Percentiles rank a stretch among this genome's conserved stretches.
Evolutionary conservation across 2,329 filamentous ascomycete species (phyloP).

Genomic region (Curvularia verruculosa): DNA sequence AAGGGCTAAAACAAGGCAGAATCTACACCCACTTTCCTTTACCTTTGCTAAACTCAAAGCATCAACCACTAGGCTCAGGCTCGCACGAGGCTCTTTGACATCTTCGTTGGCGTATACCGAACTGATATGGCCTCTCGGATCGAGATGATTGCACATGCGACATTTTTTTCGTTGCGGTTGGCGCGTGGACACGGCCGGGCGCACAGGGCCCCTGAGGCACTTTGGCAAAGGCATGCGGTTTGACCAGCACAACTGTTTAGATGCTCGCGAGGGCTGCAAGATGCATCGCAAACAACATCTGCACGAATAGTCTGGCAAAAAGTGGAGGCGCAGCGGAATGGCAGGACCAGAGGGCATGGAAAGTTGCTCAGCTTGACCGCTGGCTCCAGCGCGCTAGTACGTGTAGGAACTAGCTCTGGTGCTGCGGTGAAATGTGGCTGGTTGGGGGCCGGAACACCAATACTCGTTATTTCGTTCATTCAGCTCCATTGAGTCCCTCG

Average conservation of each 20-base stretch:
- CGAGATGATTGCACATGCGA: conserved; percentile 38
- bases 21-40: conserved; percentile 35
- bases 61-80: conserved; percentile 36
- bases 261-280: conserved; percentile 1
- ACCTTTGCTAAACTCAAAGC: conserved; percentile 28
- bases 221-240: conserved; percentile 34
- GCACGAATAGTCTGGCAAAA: background rate
- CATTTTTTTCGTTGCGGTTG: conserved; percentile 35
- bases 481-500: background rate
- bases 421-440: conserved; percentile 1
- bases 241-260: conserved; percentile 4
- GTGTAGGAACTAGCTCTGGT: background rate
- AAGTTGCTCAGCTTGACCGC: background rate
- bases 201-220: conserved; percentile 28
- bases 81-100: conserved; percentile 23
- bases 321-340: background rate
- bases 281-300: conserved; percentile 11
- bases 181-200: conserved; percentile 18
- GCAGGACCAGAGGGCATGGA: background rate
- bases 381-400: background rate
- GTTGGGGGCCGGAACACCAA: conserved; percentile 2
- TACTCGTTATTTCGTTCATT: background rate
- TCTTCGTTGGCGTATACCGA: conserved; percentile 30
- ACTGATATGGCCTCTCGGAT: conserved; percentile 35
- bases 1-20: conserved; percentile 35